Base-by-base conservation (phyloP, 2,329 filamentous ascomycete species). In the Aschersonia sp. region DNA sequence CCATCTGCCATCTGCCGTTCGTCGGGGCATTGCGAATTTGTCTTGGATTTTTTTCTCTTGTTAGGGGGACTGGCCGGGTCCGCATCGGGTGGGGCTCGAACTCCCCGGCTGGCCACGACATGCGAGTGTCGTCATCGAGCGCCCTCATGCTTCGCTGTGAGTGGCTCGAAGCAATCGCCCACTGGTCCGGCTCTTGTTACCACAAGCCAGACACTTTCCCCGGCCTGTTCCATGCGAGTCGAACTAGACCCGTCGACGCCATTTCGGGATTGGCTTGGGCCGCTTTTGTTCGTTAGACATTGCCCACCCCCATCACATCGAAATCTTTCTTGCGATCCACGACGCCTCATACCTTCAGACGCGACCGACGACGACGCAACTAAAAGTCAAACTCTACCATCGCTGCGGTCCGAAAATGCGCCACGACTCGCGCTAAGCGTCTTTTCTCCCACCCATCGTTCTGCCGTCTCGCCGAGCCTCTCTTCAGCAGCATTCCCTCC, bases 401-500 rank as follows among this genome's bases (percentile, higher is more conserved):
- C 35, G 42, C 48, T 30, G 20, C 42, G 28, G 38, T 49, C 50
- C 47, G 45, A 45, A 20, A n/a, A 45, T 49, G 50, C 50, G 45
- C 50, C 31, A 46, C 47, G 45, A 31, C 40, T 20, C 47, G 45
- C 50, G 42, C 47, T 49, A 45, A 38, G 30, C 6, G 9, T 29
- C 20, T 43, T 29, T 43, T 43, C n/a, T 29, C 44, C 32, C 29
- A 29, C 43, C 32, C 31, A 35, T 46, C 50, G 45, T 43, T 20
- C 45, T 47, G 42, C 31, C 31, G 9, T 35, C 41, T 43, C 44
- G 46, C 49, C 50, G 50, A 51, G 50, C 50, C 35, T 51, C 47
- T 49, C 50, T 49, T 46, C 50, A 51, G 50, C 50, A 51, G 50
- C 45, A 44, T 49, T 44, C 45, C 43, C 50, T 44, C 44, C 29